These are phyloP conservation scores for Plasmodium berghei DNA, from an alignment of 169 alveolate genomes.

Conservation along the genomic window DNA sequence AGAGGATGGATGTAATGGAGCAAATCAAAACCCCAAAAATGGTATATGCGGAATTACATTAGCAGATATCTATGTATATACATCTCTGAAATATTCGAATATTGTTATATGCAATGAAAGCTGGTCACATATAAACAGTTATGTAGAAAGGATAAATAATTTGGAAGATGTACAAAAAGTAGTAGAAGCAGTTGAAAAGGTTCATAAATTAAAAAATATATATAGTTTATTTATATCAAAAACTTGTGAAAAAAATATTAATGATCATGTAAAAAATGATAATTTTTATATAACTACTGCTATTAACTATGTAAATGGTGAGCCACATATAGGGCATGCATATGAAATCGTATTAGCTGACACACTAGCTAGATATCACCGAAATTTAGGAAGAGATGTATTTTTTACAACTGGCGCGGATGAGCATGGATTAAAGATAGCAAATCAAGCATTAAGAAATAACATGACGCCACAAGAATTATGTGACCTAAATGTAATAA, in stretches of 20 bases:
- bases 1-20: not conserved
- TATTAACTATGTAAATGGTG: constrained; percentile 94
- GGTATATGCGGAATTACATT: not conserved
- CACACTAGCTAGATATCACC: constrained; percentile 85
- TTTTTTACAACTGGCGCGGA: constrained; percentile 93
- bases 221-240: constrained; percentile 68
- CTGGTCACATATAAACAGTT: constrained; percentile 44
- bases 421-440: constrained; percentile 95
- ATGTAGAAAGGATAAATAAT: constrained; percentile 49
- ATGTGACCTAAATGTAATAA: constrained; percentile 85
- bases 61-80: constrained; percentile 69
- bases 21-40: not conserved
- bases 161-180: constrained; percentile 53
- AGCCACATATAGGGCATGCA: constrained; percentile 96
- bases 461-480: constrained; percentile 88
- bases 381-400: constrained; percentile 85
- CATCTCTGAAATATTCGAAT: constrained; percentile 30
- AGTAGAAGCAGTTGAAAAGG: constrained; percentile 20
- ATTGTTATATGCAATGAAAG: constrained; percentile 60
- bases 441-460: constrained; percentile 89
- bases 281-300: constrained; percentile 92
- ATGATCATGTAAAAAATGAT: constrained; percentile 56
- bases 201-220: constrained; percentile 50
- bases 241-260: constrained; percentile 31
- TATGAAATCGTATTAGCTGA: constrained; percentile 87